Evolutionary conservation across 2,329 filamentous ascomycete species (phyloP).

Genomic region (Byssoonygena ceratinophila): DNA sequence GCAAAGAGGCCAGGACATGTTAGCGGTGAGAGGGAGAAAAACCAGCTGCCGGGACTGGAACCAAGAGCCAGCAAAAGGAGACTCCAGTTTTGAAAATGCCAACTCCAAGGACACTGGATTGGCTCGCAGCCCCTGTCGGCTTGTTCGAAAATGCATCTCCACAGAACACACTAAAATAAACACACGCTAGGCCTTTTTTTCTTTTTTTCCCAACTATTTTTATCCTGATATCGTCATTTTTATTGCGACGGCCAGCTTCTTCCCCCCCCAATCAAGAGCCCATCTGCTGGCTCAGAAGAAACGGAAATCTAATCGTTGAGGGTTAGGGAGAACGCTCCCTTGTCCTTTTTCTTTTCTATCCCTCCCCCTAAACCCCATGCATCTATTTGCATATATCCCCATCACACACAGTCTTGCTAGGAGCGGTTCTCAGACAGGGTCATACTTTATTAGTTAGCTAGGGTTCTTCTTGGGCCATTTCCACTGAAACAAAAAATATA

Average conservation of each 20-base stretch:
- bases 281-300: neutral
- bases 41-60: too few relatives aligned
- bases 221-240: conserved; percentile 1
- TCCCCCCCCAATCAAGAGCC: neutral
- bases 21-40: conserved; percentile 1
- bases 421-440: conserved; percentile 3
- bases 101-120: neutral
- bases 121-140: neutral
- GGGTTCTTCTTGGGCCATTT: conserved; percentile 1
- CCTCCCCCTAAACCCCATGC: neutral
- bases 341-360: neutral
- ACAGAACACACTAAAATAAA: conserved; percentile 1
- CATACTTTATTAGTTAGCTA: conserved; percentile 8
- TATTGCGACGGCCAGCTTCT: neutral
- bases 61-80: neutral
- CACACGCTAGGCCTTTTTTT: neutral
- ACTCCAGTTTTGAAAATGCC: neutral
- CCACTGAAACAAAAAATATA: conserved; percentile 6
- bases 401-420: neutral
- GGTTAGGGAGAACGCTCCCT: neutral
- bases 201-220: conserved; percentile 7
- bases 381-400: neutral
- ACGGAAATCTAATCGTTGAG: neutral
- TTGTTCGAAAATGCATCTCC: neutral
- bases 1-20: neutral